Percentiles rank a stretch among this genome's conserved stretches.
Conservation (phyloP, 805 yeast genomes). For the Cyberlindnera samutprakarnensis region DNA sequence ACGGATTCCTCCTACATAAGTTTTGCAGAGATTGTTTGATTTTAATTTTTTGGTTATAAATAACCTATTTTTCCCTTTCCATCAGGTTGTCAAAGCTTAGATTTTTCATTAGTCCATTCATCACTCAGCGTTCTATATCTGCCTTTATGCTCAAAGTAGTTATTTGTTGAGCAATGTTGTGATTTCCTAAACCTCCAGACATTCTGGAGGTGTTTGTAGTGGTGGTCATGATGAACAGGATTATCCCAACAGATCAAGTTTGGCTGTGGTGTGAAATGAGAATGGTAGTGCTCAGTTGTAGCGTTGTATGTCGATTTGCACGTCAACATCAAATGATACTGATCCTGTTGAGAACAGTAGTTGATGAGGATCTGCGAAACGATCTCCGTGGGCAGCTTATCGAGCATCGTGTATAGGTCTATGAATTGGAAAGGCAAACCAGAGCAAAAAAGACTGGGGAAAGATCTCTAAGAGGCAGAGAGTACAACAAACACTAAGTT, state of each 20-base stretch:
- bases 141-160: conserved; percentile 8
- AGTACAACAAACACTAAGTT: too few relatives aligned
- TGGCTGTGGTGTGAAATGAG: conserved; percentile 7
- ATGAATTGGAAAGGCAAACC: background rate
- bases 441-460: background rate
- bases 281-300: conserved; percentile 8
- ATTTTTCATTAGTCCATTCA: background rate
- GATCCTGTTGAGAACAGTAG: conserved; percentile 12
- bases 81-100: too few relatives aligned
- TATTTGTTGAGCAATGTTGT: conserved; percentile 4
- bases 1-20: too few relatives aligned
- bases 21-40: too few relatives aligned
- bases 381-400: conserved; percentile 18
- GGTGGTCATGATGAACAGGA: conserved; percentile 15
- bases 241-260: conserved; percentile 15
- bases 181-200: conserved; percentile 8
- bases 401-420: conserved; percentile 10
- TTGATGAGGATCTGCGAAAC: conserved; percentile 13
- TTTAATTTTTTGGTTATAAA: too few relatives aligned
- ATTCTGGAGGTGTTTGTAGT: conserved; percentile 4
- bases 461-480: background rate
- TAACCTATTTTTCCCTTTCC: too few relatives aligned
- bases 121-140: conserved; percentile 6
- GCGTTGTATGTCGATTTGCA: conserved; percentile 15
- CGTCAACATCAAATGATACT: conserved; percentile 15